These are phyloP conservation scores for Gastrodia elata DNA, from an alignment of 106 monocot species.

Conservation along the genomic window DNA sequence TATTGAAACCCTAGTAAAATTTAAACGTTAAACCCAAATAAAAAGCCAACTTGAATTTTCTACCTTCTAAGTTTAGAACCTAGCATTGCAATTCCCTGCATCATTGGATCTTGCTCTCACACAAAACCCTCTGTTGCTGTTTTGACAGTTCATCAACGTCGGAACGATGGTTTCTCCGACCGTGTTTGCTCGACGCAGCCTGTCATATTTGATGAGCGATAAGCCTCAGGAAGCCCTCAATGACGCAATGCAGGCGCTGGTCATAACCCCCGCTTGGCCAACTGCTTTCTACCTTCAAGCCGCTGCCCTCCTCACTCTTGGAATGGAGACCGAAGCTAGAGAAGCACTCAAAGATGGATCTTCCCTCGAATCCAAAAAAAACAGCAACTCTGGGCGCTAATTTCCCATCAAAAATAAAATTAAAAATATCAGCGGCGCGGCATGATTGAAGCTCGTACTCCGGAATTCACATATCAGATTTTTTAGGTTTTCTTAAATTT, in stretches of 20 bases:
- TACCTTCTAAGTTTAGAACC: too few relatives aligned
- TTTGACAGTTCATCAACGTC: constrained; percentile 79
- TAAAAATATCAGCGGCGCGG: not conserved
- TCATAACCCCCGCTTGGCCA: constrained; percentile 81
- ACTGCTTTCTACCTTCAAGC: constrained; percentile 92
- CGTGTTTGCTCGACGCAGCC: constrained; percentile 68
- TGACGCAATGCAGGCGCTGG: constrained; percentile 85
- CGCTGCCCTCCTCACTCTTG: constrained; percentile 55
- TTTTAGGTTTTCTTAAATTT: not conserved
- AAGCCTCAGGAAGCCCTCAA: constrained; percentile 79
- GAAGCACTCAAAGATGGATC: constrained; percentile 87
- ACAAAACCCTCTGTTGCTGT: not conserved
- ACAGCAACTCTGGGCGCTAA: not conserved
- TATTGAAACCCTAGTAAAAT: too few relatives aligned
- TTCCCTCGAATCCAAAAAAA: constrained; percentile 46
- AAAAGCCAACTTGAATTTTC: too few relatives aligned
- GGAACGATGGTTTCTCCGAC: constrained; percentile 96
- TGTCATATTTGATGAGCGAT: constrained; percentile 79
- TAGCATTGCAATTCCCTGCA: too few relatives aligned
- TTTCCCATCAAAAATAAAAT: not conserved
- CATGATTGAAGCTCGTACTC: not conserved
- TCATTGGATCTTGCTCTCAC: not conserved
- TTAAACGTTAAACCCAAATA: too few relatives aligned
- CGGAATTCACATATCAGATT: not conserved
- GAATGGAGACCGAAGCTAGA: constrained; percentile 74